Percentiles rank a stretch among this genome's conserved stretches.
Evolutionary conservation across 306 rosid species (phyloP).

Genomic region (Dryas drummondii): DNA sequence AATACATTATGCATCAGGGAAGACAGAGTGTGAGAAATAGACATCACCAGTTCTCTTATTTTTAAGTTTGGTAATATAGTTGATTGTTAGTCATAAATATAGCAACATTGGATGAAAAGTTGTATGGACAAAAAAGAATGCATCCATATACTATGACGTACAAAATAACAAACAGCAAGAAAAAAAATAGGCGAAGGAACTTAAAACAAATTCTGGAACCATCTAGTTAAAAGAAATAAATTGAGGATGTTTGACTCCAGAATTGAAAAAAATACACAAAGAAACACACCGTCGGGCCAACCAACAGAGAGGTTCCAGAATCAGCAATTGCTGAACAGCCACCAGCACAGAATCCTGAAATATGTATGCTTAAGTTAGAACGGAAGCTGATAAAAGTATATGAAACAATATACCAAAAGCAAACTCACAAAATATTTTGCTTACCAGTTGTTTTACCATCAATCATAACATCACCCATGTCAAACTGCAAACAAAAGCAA

Average conservation of each 20-base stretch:
- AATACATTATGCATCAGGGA: background rate
- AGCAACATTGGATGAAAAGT: background rate
- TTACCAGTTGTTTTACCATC: slow-evolving; percentile 58
- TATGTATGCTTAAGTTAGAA: background rate
- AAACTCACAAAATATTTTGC: slow-evolving; percentile 3
- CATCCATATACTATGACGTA: background rate
- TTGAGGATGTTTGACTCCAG: background rate
- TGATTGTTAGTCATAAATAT: background rate
- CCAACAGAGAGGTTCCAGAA: slow-evolving; percentile 84
- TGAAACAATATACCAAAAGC: background rate
- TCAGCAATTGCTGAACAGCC: slow-evolving; percentile 85
- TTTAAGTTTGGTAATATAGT: background rate
- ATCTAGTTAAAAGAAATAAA: background rate
- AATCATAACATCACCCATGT: slow-evolving; percentile 66
- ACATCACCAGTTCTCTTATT: background rate
- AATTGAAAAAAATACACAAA: background rate
- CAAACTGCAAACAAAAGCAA: slow-evolving; percentile 54
- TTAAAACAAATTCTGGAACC: background rate
- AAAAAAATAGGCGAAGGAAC: background rate
- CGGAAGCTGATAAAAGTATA: background rate
- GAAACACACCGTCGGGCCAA: slow-evolving; percentile 62
- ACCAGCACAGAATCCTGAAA: slow-evolving; percentile 65
- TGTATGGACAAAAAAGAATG: background rate
- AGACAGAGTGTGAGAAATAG: background rate
- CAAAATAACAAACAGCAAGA: background rate